phyloP scores from a whole-genome alignment of 768 basidiomycete genomes.

The Kwoniella sp. region DNA sequence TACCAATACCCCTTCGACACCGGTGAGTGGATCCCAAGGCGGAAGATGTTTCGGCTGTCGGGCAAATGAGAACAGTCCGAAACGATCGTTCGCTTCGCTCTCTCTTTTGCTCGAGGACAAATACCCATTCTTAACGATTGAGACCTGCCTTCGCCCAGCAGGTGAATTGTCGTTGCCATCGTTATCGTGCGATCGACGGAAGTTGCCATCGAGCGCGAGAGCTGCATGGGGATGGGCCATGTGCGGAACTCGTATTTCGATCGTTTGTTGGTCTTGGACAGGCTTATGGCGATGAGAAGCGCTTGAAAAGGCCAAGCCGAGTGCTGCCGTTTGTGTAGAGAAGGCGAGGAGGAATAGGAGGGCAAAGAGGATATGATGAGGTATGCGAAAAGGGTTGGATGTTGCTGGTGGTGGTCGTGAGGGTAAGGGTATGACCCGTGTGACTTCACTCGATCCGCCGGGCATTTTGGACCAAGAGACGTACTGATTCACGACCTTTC shows the following conservation, averaged over 20 bases:
- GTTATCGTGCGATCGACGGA: too few relatives aligned
- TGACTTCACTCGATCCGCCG: too few relatives aligned
- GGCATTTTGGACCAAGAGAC: too few relatives aligned
- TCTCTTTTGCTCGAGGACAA: constrained; percentile 15
- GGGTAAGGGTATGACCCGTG: too few relatives aligned
- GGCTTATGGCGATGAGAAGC: background rate
- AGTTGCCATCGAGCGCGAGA: too few relatives aligned
- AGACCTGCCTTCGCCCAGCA: too few relatives aligned
- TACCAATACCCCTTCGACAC: constrained; percentile 17
- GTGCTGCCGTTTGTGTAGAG: background rate
- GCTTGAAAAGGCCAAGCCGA: background rate
- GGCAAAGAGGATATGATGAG: background rate
- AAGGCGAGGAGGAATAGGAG: constrained; percentile 12
- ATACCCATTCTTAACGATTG: constrained; percentile 40
- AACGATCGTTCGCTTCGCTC: background rate
- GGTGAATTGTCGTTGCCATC: too few relatives aligned
- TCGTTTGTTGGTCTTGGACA: background rate
- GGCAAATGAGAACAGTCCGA: constrained; percentile 20
- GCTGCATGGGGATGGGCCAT: background rate
- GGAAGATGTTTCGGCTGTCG: constrained; percentile 19
- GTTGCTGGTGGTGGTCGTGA: background rate
- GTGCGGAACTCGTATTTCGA: background rate
- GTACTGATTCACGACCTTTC: too few relatives aligned
- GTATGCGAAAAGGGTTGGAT: background rate
- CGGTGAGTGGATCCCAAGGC: constrained; percentile 12